A percentile compares a stretch with the other conserved stretches of the same genome.
These are phyloP conservation scores for Corylus avellana DNA, from an alignment of 306 rosid species.

Conservation along the genomic window DNA sequence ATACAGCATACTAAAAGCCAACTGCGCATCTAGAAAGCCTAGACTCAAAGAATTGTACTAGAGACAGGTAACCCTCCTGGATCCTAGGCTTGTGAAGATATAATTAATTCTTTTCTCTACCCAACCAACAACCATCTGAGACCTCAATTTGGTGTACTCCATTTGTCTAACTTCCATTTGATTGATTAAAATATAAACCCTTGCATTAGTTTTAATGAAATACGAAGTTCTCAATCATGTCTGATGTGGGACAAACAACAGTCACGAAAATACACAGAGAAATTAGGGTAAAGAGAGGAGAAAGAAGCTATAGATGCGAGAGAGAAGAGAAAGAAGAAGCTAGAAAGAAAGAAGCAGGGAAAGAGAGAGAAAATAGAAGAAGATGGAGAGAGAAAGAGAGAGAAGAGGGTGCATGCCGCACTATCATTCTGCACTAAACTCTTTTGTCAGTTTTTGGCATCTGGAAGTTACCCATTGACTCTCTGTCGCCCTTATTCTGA, in stretches of 20 bases:
- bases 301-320: too few species aligned
- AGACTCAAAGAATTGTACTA: background rate
- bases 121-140: background rate
- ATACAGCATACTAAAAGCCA: background rate
- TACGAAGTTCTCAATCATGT: background rate
- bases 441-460: background rate
- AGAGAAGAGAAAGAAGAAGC: too few species aligned
- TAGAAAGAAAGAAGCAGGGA: too few species aligned
- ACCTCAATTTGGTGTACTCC: background rate
- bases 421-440: too few species aligned
- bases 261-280: too few species aligned
- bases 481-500: background rate
- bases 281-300: too few species aligned
- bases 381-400: too few species aligned
- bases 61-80: background rate
- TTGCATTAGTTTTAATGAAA: background rate
- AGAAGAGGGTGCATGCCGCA: too few species aligned
- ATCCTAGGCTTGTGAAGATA: background rate
- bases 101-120: background rate
- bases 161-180: background rate
- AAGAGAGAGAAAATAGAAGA: too few species aligned
- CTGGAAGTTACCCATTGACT: background rate
- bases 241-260: background rate
- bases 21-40: background rate
- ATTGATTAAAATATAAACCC: background rate